Conservation (phyloP, 495 filamentous ascomycete species). For the Penicillium odoratum region DNA sequence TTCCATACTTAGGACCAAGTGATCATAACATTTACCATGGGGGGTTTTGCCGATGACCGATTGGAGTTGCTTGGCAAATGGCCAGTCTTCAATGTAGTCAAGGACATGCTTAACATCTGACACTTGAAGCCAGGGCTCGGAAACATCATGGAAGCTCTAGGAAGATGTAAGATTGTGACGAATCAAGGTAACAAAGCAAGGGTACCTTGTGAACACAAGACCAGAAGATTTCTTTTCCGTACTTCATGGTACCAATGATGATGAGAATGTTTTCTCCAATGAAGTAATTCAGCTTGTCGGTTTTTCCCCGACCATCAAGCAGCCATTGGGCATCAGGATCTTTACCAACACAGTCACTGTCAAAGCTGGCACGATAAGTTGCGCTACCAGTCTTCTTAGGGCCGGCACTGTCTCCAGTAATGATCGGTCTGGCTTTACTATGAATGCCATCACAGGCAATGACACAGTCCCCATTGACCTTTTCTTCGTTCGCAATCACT, state of each 20-base stretch:
- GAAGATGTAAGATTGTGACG: neutral
- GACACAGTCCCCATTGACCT: constrained; percentile 15
- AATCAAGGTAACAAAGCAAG: neutral
- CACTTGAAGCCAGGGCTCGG: neutral
- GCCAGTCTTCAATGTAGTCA: neutral
- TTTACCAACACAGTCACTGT: neutral
- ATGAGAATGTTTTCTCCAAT: constrained; percentile 5
- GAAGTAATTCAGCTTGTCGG: constrained; percentile 5
- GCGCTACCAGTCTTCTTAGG: constrained; percentile 2
- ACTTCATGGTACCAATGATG: constrained; percentile 6
- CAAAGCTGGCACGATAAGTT: constrained; percentile 9
- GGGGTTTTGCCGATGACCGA: constrained; percentile 30
- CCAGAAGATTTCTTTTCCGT: constrained; percentile 8
- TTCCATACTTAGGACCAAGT: constrained; percentile 65
- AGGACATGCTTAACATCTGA: constrained; percentile 4
- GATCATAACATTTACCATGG: constrained; percentile 51
- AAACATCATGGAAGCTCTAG: constrained; percentile 2
- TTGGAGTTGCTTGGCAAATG: neutral
- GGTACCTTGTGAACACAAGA: neutral
- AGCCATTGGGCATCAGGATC: constrained; percentile 7
- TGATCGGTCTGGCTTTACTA: constrained; percentile 20
- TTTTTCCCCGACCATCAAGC: constrained; percentile 5
- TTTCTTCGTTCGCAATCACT: constrained; percentile 5
- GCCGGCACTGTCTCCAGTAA: constrained; percentile 32
- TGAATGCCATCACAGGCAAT: constrained; percentile 45